Evolutionary conservation across 2,329 filamentous ascomycete genomes (phyloP), one percentile per base, ranked within the genome.

Genomic region (Lasiodiplodia hormozganensis): DNA sequence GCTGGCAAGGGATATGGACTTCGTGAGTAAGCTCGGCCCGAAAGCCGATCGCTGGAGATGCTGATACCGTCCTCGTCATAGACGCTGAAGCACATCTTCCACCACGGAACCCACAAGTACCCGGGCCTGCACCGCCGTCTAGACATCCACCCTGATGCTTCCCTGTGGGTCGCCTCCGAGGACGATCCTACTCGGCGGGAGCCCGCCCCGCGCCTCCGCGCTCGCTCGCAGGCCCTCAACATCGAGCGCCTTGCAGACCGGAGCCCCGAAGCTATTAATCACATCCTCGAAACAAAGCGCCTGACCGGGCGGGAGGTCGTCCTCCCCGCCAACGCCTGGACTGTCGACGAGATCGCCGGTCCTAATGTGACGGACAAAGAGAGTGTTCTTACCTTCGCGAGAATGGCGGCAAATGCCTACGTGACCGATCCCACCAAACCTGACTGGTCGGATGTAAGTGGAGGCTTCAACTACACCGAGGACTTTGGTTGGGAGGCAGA

Each of bases 401-500:
- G 91, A 73, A 97, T 98, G 89, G 91, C 94, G 0, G 89, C 93
- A 60, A 89, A 98, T 76, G 94, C 96, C 40, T 99, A 99, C 76
- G 91, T 96, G 14, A 84, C 91, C 68, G 86, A 88, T 64, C 90
- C 92, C 4, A 85, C 85, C 12, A 86, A 89, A 60, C 88, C 89
- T 2, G 90, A 97, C 71, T 98, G 96, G 95, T 85, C 93, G 71
- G 92, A 80, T 49, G 67, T 68, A 21, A 89, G 91, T 53, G 85
- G 85, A 11, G 89, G 88, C 2, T 97, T 93, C 82, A 97, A 98
- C 78, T 89, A 92, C 70, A 94, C 92, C 6, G 89, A 88, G 66
- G 92, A 94, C 76, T 98, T 98, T 82, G 96, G 96, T 54, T 98
- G 96, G 96, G 88, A 96, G 77, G 84, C 83, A 43, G 94, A 98